Conservation (phyloP, 257 asterid genomes). For the Linderniella brevidens region DNA sequence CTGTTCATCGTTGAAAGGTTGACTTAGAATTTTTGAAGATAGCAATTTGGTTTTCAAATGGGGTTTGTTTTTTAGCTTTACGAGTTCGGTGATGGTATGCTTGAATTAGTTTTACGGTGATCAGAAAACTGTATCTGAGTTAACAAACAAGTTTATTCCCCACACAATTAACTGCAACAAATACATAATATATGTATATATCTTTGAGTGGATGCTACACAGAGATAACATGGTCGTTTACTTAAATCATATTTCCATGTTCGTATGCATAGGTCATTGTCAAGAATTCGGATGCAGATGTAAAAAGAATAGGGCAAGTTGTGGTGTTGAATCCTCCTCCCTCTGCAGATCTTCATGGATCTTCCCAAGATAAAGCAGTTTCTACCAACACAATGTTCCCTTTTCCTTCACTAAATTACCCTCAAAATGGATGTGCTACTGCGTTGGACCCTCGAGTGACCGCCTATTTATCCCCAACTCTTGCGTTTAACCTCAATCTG, state of each 20-base stretch:
- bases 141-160: too few species aligned
- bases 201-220: not conserved
- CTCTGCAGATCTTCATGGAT: slow-evolving; percentile 13
- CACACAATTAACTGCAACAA: too few species aligned
- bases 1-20: not conserved
- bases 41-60: too few species aligned
- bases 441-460: slow-evolving; percentile 56
- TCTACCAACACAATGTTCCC: slow-evolving; percentile 22
- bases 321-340: slow-evolving; percentile 83
- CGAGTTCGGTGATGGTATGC: too few species aligned
- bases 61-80: too few species aligned
- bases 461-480: slow-evolving; percentile 70
- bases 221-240: slow-evolving; percentile 2
- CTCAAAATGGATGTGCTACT: slow-evolving; percentile 14
- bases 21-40: too few species aligned
- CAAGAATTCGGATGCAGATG: slow-evolving; percentile 38
- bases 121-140: too few species aligned
- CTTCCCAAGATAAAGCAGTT: slow-evolving; percentile 11
- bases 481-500: slow-evolving; percentile 60
- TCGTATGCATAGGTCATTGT: slow-evolving; percentile 32
- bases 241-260: slow-evolving; percentile 5
- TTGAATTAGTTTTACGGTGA: too few species aligned
- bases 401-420: slow-evolving; percentile 43
- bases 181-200: too few species aligned
- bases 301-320: slow-evolving; percentile 60